These are phyloP conservation scores for Allium cepa DNA, from an alignment of 106 monocot genomes.

Conservation along the genomic window DNA sequence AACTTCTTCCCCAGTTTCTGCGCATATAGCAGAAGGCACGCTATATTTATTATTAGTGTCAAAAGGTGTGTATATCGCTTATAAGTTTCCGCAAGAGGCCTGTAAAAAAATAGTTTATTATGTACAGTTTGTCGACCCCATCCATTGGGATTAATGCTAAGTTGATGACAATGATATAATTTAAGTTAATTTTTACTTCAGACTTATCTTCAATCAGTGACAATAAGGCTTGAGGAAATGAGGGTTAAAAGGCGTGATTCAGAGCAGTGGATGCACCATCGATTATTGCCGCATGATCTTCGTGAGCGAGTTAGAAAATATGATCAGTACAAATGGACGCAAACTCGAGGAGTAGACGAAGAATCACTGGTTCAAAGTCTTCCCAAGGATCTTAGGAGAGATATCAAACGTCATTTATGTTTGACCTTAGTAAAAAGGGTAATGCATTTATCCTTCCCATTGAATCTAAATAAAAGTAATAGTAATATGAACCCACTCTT, in stretches of 20 bases:
- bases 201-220: constrained; percentile 86
- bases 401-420: constrained; percentile 76
- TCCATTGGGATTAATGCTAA: not conserved
- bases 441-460: not conserved
- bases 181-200: constrained; percentile 12
- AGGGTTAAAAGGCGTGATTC: constrained; percentile 85
- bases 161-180: not conserved
- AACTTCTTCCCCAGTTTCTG: too few relatives aligned
- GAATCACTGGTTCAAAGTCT: constrained; percentile 63
- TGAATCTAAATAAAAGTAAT: too few relatives aligned
- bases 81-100: too few relatives aligned
- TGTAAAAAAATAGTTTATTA: too few relatives aligned
- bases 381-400: constrained; percentile 70
- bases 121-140: too few relatives aligned
- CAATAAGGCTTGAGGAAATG: constrained; percentile 82
- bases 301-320: constrained; percentile 80
- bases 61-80: too few relatives aligned
- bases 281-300: constrained; percentile 69
- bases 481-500: too few relatives aligned
- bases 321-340: constrained; percentile 91
- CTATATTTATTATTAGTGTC: too few relatives aligned
- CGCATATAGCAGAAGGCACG: too few relatives aligned
- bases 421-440: constrained; percentile 57
- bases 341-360: constrained; percentile 89
- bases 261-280: constrained; percentile 98